Evolutionary conservation across 2,329 filamentous ascomycete species (phyloP).

Genomic region (Paraphaeosphaeria sporulosa): DNA sequence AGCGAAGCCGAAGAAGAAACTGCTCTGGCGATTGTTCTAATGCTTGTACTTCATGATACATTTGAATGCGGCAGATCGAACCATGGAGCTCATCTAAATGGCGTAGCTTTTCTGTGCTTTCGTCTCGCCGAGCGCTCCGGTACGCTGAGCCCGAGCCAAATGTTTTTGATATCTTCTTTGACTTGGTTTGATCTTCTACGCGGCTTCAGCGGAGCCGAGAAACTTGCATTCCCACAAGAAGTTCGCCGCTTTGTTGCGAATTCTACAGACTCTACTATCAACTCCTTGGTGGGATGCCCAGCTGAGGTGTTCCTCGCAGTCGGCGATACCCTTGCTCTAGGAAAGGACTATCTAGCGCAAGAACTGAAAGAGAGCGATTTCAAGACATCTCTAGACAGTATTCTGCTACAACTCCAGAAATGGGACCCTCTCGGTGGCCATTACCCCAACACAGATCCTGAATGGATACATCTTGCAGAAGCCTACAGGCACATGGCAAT

Average conservation of each 20-base stretch:
- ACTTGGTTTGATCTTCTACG: constrained; percentile 24
- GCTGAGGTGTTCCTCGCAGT: constrained; percentile 16
- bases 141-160: constrained; percentile 7
- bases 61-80: constrained; percentile 25
- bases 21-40: constrained; percentile 21
- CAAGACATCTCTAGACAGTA: constrained; percentile 6
- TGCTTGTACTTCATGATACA: constrained; percentile 23
- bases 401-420: constrained; percentile 6
- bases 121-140: constrained; percentile 12
- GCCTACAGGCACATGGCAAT: constrained; percentile 21
- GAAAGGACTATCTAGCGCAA: constrained; percentile 10
- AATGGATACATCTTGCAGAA: constrained; percentile 21
- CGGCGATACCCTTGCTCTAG: constrained; percentile 15
- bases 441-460: constrained; percentile 17
- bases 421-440: constrained; percentile 9
- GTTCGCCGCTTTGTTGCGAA: constrained; percentile 10
- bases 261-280: constrained; percentile 11
- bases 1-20: constrained; percentile 21
- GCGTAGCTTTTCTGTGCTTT: constrained; percentile 22
- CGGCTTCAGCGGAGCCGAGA: constrained; percentile 26
- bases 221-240: constrained; percentile 20
- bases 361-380: constrained; percentile 7
- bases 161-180: constrained; percentile 22
- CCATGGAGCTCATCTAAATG: constrained; percentile 25
- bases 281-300: constrained; percentile 22